A percentile compares a stretch with the other conserved stretches of the same genome.
These are phyloP conservation scores for Beauveria rudraprayagi DNA, from an alignment of 2,329 filamentous ascomycete species.

Conservation along the genomic window DNA sequence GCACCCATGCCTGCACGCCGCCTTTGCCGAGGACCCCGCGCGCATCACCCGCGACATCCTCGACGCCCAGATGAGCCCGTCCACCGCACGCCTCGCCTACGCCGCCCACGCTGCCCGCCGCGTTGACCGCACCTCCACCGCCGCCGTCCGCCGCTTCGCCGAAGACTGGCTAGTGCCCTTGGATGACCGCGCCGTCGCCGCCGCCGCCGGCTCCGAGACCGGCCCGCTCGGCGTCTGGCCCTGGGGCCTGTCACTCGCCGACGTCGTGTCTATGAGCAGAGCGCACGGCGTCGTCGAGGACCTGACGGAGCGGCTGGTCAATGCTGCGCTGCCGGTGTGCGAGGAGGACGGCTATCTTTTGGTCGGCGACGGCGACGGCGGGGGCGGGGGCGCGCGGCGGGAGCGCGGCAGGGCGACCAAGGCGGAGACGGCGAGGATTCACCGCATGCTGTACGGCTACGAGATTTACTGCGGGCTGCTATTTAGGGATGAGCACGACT, in stretches of 20 bases:
- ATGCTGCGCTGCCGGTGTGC: neutral
- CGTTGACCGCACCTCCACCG: neutral
- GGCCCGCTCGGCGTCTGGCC: conserved; percentile 6
- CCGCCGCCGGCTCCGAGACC: neutral
- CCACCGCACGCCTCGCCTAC: conserved; percentile 4
- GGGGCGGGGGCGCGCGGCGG: too few species aligned
- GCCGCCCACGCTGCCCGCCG: conserved; percentile 3
- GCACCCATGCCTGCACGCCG: conserved; percentile 7
- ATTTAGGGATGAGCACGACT: neutral
- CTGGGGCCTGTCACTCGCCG: conserved; percentile 3
- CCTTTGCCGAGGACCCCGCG: conserved; percentile 4
- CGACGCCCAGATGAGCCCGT: conserved; percentile 8
- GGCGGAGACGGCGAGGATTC: neutral
- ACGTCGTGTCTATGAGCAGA: conserved; percentile 5
- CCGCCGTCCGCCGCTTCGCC: neutral
- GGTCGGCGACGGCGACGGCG: too few species aligned
- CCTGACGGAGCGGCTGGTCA: neutral
- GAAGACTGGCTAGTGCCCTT: neutral
- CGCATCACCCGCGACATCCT: conserved; percentile 10
- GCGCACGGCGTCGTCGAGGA: conserved; percentile 4
- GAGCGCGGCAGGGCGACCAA: neutral
- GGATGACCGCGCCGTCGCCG: neutral
- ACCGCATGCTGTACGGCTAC: neutral
- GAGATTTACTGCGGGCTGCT: conserved; percentile 3
- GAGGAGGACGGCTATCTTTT: neutral